Percentiles rank a stretch among this genome's conserved stretches.
phyloP scores from a whole-genome alignment of 768 basidiomycete genomes.

The Podaxis sp. region DNA sequence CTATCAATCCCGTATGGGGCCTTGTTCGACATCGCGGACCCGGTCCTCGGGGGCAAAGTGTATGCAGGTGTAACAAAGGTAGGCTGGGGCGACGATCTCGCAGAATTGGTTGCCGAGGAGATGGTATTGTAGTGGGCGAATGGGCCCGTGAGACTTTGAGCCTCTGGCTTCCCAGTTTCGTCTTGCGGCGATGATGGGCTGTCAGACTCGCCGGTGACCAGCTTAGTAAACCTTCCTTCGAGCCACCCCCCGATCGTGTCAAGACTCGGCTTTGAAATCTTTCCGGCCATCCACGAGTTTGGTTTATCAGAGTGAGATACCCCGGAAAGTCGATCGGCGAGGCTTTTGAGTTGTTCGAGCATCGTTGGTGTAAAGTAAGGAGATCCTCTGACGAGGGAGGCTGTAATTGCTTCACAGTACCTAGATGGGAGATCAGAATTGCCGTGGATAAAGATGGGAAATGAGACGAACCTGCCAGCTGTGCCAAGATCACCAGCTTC shows the following conservation, averaged over 20 bases:
- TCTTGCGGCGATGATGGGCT: constrained; percentile 36
- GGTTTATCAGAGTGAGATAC: constrained; percentile 74
- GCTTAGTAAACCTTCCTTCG: constrained; percentile 88
- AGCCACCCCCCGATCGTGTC: constrained; percentile 92
- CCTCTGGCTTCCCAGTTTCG: constrained; percentile 35
- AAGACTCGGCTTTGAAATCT: constrained; percentile 86
- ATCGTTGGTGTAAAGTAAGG: constrained; percentile 67
- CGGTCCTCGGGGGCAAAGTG: constrained; percentile 56
- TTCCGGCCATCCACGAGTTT: constrained; percentile 84
- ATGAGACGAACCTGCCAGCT: constrained; percentile 68
- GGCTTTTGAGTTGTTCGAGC: constrained; percentile 70
- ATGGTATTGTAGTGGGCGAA: constrained; percentile 95
- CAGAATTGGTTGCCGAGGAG: constrained; percentile 75
- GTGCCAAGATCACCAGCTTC: constrained; percentile 78
- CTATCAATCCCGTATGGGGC: constrained; percentile 57
- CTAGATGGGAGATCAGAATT: constrained; percentile 39
- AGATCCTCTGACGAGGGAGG: constrained; percentile 60
- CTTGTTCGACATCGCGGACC: constrained; percentile 68
- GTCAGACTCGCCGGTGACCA: constrained; percentile 92
- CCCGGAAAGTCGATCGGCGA: constrained; percentile 77
- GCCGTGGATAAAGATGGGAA: not conserved
- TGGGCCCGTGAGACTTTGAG: constrained; percentile 63
- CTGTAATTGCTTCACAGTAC: constrained; percentile 89
- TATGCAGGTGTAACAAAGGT: constrained; percentile 37
- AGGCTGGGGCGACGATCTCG: constrained; percentile 75